Base-by-base conservation (phyloP, 805 yeast genomes). In the Teunomyces pallodes region DNA sequence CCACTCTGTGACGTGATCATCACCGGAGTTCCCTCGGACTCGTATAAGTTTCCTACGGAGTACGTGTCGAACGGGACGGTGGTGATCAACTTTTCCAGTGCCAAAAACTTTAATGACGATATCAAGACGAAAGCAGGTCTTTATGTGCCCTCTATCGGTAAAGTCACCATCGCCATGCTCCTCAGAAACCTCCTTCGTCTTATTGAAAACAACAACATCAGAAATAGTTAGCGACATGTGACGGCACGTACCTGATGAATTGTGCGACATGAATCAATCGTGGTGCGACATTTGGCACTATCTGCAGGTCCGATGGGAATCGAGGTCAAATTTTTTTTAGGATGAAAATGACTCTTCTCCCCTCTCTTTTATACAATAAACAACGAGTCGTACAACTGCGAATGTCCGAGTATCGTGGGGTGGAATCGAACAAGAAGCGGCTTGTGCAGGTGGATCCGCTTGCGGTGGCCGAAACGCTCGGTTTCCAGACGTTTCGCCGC, bases 111-210 rank as follows among this genome's bases (percentile, higher is more conserved):
- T 65, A 76, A 79, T 53, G 92, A 87, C 20, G 84, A 80, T 47
- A 87, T 94, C 49, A 92, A 92, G 70, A 79, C 79, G 46, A 85
- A 80, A 56, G 98, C 99, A 5, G 85, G 96, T 1, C 72, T 94
- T 39, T 94, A 92, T 62, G 97, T 94, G 31, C 98, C 99, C 13
- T 86, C 90, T 61, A 89, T 90, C 28, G 99, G 99, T 13, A 94
- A 94, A 67, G 98, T 94, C 30, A 94, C 99, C 33, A 91, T 94
- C 52, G 82, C 96, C 50, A 94, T 94, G 97, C 72, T 94, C 36
- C 72, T 94, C 67, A 82, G 99, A 66, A 94, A 94, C 65, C 74
- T 94, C 68, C 69, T 94, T 49, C 80, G 99, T 56, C 74, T 94
- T 54, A 81, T 87, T 54, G 83, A 85, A 43, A 91, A 94, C 72